Conservation (phyloP, 2,329 filamentous ascomycete genomes). For the Pseudogymnoascus sp. region DNA sequence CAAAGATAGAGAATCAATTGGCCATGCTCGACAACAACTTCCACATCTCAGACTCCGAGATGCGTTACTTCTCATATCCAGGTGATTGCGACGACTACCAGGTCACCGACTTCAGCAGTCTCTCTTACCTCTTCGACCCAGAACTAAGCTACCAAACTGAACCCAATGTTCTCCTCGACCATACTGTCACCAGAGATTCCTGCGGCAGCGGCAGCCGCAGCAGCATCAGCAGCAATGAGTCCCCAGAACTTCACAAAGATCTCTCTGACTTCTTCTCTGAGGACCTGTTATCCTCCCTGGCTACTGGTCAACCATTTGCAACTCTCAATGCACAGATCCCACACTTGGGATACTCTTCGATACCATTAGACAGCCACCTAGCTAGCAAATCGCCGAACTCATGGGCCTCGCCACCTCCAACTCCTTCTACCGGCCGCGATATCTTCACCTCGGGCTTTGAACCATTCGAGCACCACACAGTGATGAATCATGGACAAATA, state of each 20-base stretch:
- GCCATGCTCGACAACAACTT: not conserved
- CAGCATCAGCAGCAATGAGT: not conserved
- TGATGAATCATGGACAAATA: not conserved
- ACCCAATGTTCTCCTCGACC: not conserved
- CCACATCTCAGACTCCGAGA: not conserved
- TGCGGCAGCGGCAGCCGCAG: not conserved
- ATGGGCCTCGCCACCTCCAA: not conserved
- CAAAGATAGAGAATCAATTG: not conserved
- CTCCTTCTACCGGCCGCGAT: not conserved
- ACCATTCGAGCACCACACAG: not conserved
- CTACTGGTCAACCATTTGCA: not conserved
- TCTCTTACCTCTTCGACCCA: not conserved
- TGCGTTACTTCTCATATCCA: not conserved
- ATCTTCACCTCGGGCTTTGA: not conserved
- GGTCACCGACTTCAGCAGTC: not conserved
- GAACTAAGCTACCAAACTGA: not conserved
- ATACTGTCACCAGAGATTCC: not conserved
- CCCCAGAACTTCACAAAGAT: not conserved
- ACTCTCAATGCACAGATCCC: not conserved
- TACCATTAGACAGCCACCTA: not conserved
- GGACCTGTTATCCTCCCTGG: not conserved
- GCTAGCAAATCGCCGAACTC: not conserved
- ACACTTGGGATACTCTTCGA: not conserved
- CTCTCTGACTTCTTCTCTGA: not conserved
- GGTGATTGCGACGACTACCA: not conserved